A percentile compares a stretch with the other conserved stretches of the same genome.
phyloP scores from a whole-genome alignment of 2,329 filamentous ascomycete species.

The Pseudogymnoascus pannorum region DNA sequence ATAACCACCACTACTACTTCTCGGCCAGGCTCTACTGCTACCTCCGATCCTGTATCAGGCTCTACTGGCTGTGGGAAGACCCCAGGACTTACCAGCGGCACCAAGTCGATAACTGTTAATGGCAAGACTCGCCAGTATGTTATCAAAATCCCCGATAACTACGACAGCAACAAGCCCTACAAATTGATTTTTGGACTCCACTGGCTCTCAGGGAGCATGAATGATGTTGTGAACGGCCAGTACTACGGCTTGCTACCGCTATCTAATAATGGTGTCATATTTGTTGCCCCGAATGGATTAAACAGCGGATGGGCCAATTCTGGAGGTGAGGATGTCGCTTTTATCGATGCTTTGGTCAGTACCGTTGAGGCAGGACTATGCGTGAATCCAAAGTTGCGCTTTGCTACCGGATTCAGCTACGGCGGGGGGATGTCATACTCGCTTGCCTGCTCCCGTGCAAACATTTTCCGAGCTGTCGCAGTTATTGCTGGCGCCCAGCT shows the following conservation, averaged over 20 bases:
- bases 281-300: slow-evolving; percentile 30
- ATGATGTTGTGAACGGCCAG: slow-evolving; percentile 30
- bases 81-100: slow-evolving; percentile 25
- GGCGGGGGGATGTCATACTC: slow-evolving; percentile 32
- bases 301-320: slow-evolving; percentile 30
- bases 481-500: slow-evolving; percentile 24
- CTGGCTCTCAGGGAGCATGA: slow-evolving; percentile 34
- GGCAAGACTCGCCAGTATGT: slow-evolving; percentile 34
- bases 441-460: slow-evolving; percentile 29
- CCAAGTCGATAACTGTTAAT: slow-evolving; percentile 32
- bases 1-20: neutral
- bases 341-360: slow-evolving; percentile 28
- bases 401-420: slow-evolving; percentile 31
- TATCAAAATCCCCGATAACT: slow-evolving; percentile 33
- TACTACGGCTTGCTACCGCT: slow-evolving; percentile 30
- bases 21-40: neutral
- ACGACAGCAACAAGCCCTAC: slow-evolving; percentile 33
- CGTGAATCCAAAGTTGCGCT: slow-evolving; percentile 28
- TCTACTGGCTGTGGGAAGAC: slow-evolving; percentile 32
- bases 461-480: slow-evolving; percentile 30
- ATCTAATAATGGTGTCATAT: slow-evolving; percentile 28
- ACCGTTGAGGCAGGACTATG: slow-evolving; percentile 29
- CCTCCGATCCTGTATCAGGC: neutral
- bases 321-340: slow-evolving; percentile 30
- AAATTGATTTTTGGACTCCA: slow-evolving; percentile 38